Evolutionary conservation across 2,329 filamentous ascomycete species (phyloP).

Genomic region (Fusarium udum): DNA sequence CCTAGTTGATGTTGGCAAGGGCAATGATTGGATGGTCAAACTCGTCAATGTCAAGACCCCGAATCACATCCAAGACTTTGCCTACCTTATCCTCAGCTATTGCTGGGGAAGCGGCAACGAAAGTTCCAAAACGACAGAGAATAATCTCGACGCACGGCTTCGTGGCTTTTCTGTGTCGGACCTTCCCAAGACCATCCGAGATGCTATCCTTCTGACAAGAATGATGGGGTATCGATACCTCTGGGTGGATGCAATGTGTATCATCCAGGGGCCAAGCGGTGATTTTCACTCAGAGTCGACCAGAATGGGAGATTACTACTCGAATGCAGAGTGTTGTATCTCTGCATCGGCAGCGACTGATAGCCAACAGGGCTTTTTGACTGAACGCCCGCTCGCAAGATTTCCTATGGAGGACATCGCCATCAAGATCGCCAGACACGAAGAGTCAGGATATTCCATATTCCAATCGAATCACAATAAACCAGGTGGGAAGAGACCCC

Average conservation of each 20-base stretch:
- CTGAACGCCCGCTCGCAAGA: neutral
- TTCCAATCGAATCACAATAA: too few species aligned
- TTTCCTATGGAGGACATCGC: accelerated
- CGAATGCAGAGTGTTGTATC: accelerated
- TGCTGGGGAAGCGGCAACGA: neutral
- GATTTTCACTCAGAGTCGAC: accelerated
- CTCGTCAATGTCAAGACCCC: neutral
- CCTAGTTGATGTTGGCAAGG: neutral
- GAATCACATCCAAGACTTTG: too few species aligned
- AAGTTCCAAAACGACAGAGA: neutral
- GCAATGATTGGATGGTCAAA: accelerated
- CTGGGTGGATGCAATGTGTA: neutral
- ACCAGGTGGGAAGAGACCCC: too few species aligned
- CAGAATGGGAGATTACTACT: neutral
- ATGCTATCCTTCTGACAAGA: neutral
- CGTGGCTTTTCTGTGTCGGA: neutral
- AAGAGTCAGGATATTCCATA: neutral
- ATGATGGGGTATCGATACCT: neutral
- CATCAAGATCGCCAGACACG: neutral
- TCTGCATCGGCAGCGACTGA: accelerated
- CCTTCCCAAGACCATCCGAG: neutral
- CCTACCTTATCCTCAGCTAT: neutral
- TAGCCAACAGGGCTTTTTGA: neutral
- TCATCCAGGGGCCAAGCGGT: neutral
- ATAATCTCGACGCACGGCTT: accelerated